Evolutionary conservation across 768 basidiomycete genomes (phyloP).

Genomic region (Dioszegia crocea): DNA sequence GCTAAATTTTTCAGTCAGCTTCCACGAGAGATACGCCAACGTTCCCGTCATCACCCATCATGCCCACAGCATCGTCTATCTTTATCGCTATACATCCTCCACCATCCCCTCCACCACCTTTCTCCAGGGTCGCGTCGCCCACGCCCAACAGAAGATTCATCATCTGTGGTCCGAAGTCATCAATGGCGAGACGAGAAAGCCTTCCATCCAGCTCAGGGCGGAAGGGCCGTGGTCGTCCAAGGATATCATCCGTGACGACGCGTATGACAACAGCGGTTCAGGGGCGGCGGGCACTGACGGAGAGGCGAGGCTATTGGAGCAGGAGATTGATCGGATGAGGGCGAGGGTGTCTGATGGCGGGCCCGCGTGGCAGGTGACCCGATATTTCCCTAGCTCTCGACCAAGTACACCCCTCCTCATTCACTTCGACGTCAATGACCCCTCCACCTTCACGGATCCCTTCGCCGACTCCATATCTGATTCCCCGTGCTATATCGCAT

Average conservation of each 20-base stretch:
- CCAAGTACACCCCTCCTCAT: too few relatives aligned
- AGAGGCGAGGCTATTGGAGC: conserved; percentile 3
- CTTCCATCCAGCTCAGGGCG: neutral
- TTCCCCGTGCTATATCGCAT: neutral
- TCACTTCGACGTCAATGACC: too few relatives aligned
- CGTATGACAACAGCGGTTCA: neutral
- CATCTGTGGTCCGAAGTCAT: conserved; percentile 6
- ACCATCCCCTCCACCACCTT: neutral
- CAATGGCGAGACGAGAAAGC: neutral
- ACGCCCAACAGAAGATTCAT: neutral
- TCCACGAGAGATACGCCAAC: neutral
- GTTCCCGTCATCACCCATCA: neutral
- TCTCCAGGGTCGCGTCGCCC: neutral
- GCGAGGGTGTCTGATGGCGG: neutral
- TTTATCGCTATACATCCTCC: neutral
- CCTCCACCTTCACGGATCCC: too few relatives aligned
- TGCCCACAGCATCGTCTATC: neutral
- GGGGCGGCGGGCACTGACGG: neutral
- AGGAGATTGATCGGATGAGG: neutral
- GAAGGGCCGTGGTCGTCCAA: conserved; percentile 1
- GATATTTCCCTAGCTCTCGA: neutral
- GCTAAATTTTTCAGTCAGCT: neutral
- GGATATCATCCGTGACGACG: neutral
- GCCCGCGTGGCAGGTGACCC: conserved; percentile 3
- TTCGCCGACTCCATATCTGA: neutral